A percentile compares a stretch with the other conserved stretches of the same genome.
phyloP scores from a whole-genome alignment of 176 grass and related monocot genomes.

The Paspalum vaginatum region DNA sequence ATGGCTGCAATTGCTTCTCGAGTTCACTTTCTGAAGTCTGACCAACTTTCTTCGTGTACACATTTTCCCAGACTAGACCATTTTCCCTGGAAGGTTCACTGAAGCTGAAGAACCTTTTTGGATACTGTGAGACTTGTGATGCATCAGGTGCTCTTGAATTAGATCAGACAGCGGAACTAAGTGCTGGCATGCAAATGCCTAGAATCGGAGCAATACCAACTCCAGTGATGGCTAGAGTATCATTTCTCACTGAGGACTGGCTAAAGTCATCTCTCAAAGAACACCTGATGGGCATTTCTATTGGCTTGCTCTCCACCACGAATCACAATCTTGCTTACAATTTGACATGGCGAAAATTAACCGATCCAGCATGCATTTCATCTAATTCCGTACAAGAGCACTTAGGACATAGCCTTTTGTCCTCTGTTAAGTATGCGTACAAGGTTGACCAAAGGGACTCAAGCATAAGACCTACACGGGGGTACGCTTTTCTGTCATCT shows the following conservation, averaged over 20 bases:
- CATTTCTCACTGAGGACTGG: conserved; percentile 75
- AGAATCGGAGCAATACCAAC: conserved; percentile 72
- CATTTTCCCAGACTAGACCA: conserved; percentile 63
- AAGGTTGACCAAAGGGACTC: conserved; percentile 88
- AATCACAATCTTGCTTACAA: conserved; percentile 81
- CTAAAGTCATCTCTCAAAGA: conserved; percentile 84
- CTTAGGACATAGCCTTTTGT: conserved; percentile 77
- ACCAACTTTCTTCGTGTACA: conserved; percentile 20
- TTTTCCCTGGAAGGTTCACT: conserved; percentile 74
- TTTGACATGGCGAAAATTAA: conserved; percentile 76
- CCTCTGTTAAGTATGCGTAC: conserved; percentile 80
- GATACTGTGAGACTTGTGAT: conserved; percentile 85
- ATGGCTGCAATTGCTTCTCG: neutral
- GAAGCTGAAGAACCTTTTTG: conserved; percentile 92
- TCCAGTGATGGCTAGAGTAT: conserved; percentile 62
- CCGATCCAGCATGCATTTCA: conserved; percentile 51
- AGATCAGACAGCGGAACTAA: conserved; percentile 71
- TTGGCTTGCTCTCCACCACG: conserved; percentile 77
- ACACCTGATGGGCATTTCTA: conserved; percentile 66
- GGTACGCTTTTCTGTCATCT: conserved; percentile 74
- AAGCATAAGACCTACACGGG: conserved; percentile 61
- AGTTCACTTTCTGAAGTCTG: neutral
- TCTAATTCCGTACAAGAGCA: conserved; percentile 67
- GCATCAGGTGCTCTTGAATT: conserved; percentile 63
- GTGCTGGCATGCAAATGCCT: conserved; percentile 63